Evolutionary conservation across 768 basidiomycete genomes (phyloP), one percentile per base, ranked within the genome.

Genomic region (Suillus paluster): DNA sequence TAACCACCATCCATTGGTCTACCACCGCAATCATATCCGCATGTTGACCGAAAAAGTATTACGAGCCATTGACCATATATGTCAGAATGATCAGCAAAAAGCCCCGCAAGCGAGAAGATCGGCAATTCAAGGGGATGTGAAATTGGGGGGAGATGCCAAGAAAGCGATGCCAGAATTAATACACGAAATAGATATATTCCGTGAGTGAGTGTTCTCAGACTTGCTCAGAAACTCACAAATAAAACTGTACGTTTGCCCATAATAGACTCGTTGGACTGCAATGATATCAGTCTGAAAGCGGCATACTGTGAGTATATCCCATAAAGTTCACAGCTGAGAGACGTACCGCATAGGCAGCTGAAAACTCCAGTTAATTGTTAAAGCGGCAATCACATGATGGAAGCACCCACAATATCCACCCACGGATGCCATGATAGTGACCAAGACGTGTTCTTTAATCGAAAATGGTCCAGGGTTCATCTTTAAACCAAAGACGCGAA

Each of bases 401-500:
- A 41, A 38, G 45, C 25, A 75, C 73, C 49, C 57, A 75, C 73
- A 63, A 41, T 50, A 17, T 19, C 62, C 66, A n/a, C 75, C 78
- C n/a, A 83, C 79, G 56, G 81, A 80, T 2, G 87, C 86, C 75
- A 90, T 90, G 65, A 91, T 85, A 0, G 86, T 90, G 56, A 90
- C 82, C 23, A 92, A 73, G 0, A 88, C 86, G 64, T 84, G 84
- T 62, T 84, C 91, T 76, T 93, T 92, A 71, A 92, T 89, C 25
- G 83, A 84, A 70, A 91, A 92, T 1, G 86, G 88, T 4, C 92
- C 91, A 19, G 89, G 89, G 71, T 91, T 91, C 50, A 91, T 71
- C 17, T 83, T 75, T 21, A 86, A 44, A n/a, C 89, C 88, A 39
- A 87, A 84, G 3, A 91, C 70, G 33, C 71, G 77, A 61, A 81